These are phyloP conservation scores for Phaeosphaeriaceae sp. DNA, from an alignment of 2,329 filamentous ascomycete species.

Conservation along the genomic window DNA sequence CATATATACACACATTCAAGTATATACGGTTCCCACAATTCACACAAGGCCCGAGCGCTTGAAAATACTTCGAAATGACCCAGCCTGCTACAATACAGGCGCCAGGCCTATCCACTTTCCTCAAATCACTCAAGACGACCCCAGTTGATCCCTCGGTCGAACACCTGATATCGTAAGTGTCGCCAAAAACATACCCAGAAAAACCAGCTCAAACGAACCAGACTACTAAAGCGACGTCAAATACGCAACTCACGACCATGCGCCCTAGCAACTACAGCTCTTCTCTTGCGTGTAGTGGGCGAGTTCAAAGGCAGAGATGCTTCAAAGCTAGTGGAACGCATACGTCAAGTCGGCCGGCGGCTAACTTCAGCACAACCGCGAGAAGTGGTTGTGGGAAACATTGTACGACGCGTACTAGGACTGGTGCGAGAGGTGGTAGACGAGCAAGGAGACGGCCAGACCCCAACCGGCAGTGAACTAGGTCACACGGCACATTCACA, in stretches of 20 bases:
- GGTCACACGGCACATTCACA: constrained; percentile 56
- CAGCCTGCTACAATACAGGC: constrained; percentile 54
- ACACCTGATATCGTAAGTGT: constrained; percentile 75
- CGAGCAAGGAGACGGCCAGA: constrained; percentile 73
- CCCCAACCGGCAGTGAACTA: constrained; percentile 63
- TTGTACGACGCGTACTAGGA: constrained; percentile 86
- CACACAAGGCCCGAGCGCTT: not conserved
- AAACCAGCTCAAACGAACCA: constrained; percentile 44
- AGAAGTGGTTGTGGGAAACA: constrained; percentile 92
- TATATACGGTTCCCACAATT: too few relatives aligned
- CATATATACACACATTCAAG: too few relatives aligned
- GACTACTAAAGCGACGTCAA: constrained; percentile 87
- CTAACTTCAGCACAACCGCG: constrained; percentile 84
- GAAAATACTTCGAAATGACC: constrained; percentile 23
- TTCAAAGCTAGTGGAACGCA: constrained; percentile 76
- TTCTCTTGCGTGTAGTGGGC: constrained; percentile 85
- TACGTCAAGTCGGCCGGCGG: constrained; percentile 78
- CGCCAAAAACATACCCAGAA: constrained; percentile 14
- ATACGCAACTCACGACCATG: constrained; percentile 87
- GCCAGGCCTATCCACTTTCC: constrained; percentile 69
- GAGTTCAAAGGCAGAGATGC: constrained; percentile 80
- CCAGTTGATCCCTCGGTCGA: constrained; percentile 84
- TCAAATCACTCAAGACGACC: constrained; percentile 66
- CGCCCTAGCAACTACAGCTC: constrained; percentile 87
- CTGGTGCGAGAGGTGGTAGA: constrained; percentile 91